phyloP scores from a whole-genome alignment of 805 yeast genomes.

The Kuraishia floccosa region DNA sequence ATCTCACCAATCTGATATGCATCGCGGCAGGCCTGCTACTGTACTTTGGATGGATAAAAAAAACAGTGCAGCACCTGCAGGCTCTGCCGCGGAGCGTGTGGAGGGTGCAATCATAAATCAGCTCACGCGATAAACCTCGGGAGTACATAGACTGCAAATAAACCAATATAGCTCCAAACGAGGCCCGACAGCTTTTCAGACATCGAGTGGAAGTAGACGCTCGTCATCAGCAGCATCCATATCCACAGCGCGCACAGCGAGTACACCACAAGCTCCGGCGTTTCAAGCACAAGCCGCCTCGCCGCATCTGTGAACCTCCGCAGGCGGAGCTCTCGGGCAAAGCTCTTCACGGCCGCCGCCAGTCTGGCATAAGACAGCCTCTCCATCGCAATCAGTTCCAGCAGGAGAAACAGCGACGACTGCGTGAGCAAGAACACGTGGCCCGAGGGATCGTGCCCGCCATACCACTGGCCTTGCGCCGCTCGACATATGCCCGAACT shows the following conservation, averaged over 20 bases:
- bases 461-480: slow-evolving; percentile 57
- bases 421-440: slow-evolving; percentile 75
- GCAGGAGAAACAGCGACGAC: slow-evolving; percentile 51
- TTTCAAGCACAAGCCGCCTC: slow-evolving; percentile 7
- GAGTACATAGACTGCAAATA: slow-evolving; percentile 29
- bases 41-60: slow-evolving; percentile 55
- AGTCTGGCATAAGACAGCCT: neutral
- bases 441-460: slow-evolving; percentile 96
- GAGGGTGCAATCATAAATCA: slow-evolving; percentile 34
- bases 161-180: slow-evolving; percentile 44
- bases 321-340: neutral
- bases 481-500: slow-evolving; percentile 36
- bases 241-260: slow-evolving; percentile 48
- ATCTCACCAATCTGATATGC: slow-evolving; percentile 64
- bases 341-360: neutral
- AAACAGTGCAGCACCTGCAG: slow-evolving; percentile 56
- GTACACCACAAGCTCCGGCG: slow-evolving; percentile 17
- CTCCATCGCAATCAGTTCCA: slow-evolving; percentile 34
- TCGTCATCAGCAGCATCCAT: slow-evolving; percentile 82
- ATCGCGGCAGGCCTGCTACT: slow-evolving; percentile 52
- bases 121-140: slow-evolving; percentile 16
- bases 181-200: slow-evolving; percentile 67
- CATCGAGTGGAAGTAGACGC: slow-evolving; percentile 75
- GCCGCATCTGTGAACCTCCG: neutral
- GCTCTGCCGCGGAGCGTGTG: slow-evolving; percentile 63